Evolutionary conservation across 2,329 filamentous ascomycete species (phyloP), one percentile per base, ranked within the genome.

Genomic region (Fusarium sp.): DNA sequence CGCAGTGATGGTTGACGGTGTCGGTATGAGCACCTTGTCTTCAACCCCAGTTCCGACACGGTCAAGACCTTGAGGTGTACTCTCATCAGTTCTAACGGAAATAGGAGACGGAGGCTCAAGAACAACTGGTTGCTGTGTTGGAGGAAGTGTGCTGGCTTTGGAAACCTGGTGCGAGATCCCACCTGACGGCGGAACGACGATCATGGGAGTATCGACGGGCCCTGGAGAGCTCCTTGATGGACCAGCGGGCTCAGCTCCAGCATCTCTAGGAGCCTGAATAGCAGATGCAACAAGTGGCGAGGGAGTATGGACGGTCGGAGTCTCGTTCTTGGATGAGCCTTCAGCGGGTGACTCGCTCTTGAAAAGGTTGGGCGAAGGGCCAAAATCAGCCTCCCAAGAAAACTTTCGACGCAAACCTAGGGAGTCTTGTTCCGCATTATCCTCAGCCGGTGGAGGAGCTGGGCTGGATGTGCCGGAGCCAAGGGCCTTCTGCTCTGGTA

Each of bases 41-140:
- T 89, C 85, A 3, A 82, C 82, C 3, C 86, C 77, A 3, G 86
- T 87, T 25, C 83, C 70, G 17, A 79, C 81, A 9, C 75, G 80
- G 63, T 70, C 80, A 58, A 45, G 64, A 58, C 67, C 61, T 27
- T 78, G 74, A 1, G 78, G 61, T 12, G 70, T 72, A 32, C 70
- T 78, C 27, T 81, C 75, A 3, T 82, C 82, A 8, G 82, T 81
- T 30, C 77, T 60, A 11, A 81, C 79, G 17, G 86, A 88, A 3
- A 85, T 70, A 3, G 87, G 86, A 17, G 86, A 87, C 0, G 84
- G 83, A 3, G 83, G 80, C 52, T 87, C 86, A 14, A 82, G 65
- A 14, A 74, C 50, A 35, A 71, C 43, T n/a, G 71, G 69, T 11
- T 70, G 74, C 35, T 78, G 72, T 32, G 72, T 66, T 22, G 68